Evolutionary conservation across 805 yeast genomes (phyloP), one percentile per base, ranked within the genome.

Genomic region (Ogataea naganishii): DNA sequence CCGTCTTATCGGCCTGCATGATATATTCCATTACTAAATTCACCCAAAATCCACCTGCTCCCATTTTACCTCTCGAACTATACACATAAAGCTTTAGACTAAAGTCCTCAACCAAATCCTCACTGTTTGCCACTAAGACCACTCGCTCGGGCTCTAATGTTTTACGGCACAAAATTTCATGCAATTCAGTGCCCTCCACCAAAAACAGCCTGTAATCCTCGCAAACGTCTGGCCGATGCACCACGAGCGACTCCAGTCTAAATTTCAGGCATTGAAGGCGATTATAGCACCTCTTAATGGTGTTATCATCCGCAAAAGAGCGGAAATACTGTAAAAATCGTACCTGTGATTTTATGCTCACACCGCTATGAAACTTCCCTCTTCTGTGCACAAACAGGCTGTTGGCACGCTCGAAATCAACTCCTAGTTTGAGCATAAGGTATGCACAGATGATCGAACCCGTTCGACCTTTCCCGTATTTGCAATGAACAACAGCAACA

Each of bases 401-500:
- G 24, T 69, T 60, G 2, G 86, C 82, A 13, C 59, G 63, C 2
- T 56, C 51, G 10, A 66, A 57, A 0, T 62, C 36, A 31, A 61
- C 32, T 2, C 27, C 28, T 3, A 55, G 49, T 29, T 53, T 48
- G 30, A 61, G 63, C 71, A 86, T 77, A 37, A 88, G 51, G 45
- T 74, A 80, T 0, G 86, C 83, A 36, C 82, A 72, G 6, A 71
- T 69, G 2, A 84, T 54, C 2, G 86, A 66, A 0, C 97, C 96
- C 0, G 95, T 78, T 17, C 97, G 60, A 1, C 97, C 97, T 53
- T 85, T 86, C 0, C 97, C 97, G 39, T 83, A 82, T 45, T 80
- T 76, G 49, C 97, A 89, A 49, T 89, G 96, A 6, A 89, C 51
- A 0, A 82, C 86, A 3, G 80, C 75, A 5, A 39, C 46, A 14